Base-by-base conservation (phyloP, 2,329 filamentous ascomycete genomes). In the Epichloe glyceriae region DNA sequence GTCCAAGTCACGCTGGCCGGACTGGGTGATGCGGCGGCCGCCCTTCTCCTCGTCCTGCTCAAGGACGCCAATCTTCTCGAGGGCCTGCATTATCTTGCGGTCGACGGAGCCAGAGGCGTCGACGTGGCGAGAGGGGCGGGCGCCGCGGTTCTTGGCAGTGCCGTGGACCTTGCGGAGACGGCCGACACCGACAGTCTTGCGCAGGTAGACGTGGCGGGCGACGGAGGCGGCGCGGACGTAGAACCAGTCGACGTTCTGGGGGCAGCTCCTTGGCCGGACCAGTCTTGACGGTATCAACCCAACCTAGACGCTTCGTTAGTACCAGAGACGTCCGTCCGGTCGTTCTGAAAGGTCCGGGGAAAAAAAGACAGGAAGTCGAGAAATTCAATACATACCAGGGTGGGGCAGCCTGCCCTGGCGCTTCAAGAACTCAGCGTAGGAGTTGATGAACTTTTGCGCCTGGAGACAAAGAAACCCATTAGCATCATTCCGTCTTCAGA, bases 221-320 rank as follows among this genome's bases (percentile, higher is more conserved):
- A 98, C 85, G 61, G 91, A 83, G 65, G 93, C 93, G 66, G 91
- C 90, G 70, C 93, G 90, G 71, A 83, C 73, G 74, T 83, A 87
- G 79, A 83, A 94, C 93, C 93, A 98, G 82, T 98, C 93, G 70
- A 90, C 88, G 73, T 90, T 86, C 83, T 97, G 90, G 68, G 91
- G 93, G 68, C 26, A 98, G 86, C 80, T 98, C 93, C 77, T 95
- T 95, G 72, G 86, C 86, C 70, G 85, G 81, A 67, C 88, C 91
- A 64, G 91, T 96, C 86, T 98, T 98, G 78, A 97, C 93, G 68
- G 91, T 96, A 73, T 98, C 93, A 73, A 96, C 91, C 91, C 91
- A 97, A 79, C 88, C 89, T 94, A 11, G 8, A 30, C 11, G 8
- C 26, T 30, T 30, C 26, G 26, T 30, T 30, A 30, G 8, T 30